These are phyloP conservation scores for Beauveria australis DNA, from an alignment of 2,329 filamentous ascomycete genomes.

Conservation along the genomic window DNA sequence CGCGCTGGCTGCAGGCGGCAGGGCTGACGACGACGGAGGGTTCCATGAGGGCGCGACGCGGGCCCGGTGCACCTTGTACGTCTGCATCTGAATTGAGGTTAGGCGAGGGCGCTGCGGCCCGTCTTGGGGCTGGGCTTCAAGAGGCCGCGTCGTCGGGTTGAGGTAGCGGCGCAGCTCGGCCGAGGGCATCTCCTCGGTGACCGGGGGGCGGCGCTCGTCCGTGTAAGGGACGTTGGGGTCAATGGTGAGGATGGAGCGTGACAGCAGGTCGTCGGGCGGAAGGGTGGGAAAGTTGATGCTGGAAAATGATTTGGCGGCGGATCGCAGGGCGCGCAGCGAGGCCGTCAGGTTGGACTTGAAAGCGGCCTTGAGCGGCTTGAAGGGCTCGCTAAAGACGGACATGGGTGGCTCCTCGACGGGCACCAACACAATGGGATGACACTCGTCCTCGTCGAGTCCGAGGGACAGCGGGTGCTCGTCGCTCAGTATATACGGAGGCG, in stretches of 20 bases:
- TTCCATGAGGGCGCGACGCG: constrained; percentile 28
- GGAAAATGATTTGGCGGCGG: constrained; percentile 56
- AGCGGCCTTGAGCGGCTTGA: constrained; percentile 45
- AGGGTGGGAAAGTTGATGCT: constrained; percentile 55
- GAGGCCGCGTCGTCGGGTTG: constrained; percentile 48
- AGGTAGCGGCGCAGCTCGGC: constrained; percentile 59
- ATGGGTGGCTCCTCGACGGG: constrained; percentile 19
- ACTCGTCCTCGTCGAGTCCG: constrained; percentile 30
- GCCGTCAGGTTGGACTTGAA: constrained; percentile 65
- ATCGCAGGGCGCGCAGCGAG: constrained; percentile 55
- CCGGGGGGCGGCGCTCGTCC: constrained; percentile 57
- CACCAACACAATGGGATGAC: constrained; percentile 42
- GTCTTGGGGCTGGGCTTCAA: constrained; percentile 14
- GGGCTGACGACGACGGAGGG: constrained; percentile 17
- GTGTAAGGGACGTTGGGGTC: constrained; percentile 59
- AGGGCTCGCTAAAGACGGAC: constrained; percentile 25
- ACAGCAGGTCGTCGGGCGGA: constrained; percentile 58
- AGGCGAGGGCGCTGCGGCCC: constrained; percentile 22
- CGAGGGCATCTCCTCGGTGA: constrained; percentile 55
- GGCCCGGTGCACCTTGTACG: constrained; percentile 52
- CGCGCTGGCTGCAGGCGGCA: constrained; percentile 19
- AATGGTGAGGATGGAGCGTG: constrained; percentile 59
- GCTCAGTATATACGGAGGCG: constrained; percentile 40
- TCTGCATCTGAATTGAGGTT: constrained; percentile 65
- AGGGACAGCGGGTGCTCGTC: constrained; percentile 44